Conservation (phyloP, 73 alveolate species). For the Durusdinium trenchii region DNA sequence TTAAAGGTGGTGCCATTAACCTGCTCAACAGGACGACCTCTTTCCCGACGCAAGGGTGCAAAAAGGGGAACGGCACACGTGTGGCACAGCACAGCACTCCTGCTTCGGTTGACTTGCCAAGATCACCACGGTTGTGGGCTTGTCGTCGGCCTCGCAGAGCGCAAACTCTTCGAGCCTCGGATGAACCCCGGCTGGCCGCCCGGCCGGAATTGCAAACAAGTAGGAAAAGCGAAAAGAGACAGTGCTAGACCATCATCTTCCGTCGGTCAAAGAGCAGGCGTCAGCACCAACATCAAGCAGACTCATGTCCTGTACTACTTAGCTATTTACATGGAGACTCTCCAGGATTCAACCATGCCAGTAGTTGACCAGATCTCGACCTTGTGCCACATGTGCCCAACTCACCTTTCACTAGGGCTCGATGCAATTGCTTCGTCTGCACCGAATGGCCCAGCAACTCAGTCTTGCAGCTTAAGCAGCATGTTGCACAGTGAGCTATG, state of each 20-base stretch:
- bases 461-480: background rate
- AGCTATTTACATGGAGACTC: background rate
- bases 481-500: background rate
- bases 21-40: too few species aligned
- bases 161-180: constrained; percentile 81
- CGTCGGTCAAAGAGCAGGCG: background rate
- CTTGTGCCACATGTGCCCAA: background rate
- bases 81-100: too few species aligned
- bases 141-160: constrained; percentile 80
- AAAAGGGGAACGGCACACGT: too few species aligned
- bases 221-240: background rate
- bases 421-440: constrained; percentile 87
- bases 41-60: too few species aligned
- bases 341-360: background rate
- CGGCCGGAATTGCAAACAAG: background rate
- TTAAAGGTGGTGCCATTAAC: too few species aligned
- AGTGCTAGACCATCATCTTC: background rate
- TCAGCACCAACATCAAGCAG: background rate
- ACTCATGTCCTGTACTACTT: background rate
- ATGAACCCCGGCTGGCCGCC: background rate
- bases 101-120: constrained; percentile 57
- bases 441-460: constrained; percentile 69
- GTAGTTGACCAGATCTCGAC: background rate
- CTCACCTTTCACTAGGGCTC: background rate
- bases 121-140: constrained; percentile 92